phyloP scores from a whole-genome alignment of 1,139 yeast species.

The Zygosaccharomyces sapae region DNA sequence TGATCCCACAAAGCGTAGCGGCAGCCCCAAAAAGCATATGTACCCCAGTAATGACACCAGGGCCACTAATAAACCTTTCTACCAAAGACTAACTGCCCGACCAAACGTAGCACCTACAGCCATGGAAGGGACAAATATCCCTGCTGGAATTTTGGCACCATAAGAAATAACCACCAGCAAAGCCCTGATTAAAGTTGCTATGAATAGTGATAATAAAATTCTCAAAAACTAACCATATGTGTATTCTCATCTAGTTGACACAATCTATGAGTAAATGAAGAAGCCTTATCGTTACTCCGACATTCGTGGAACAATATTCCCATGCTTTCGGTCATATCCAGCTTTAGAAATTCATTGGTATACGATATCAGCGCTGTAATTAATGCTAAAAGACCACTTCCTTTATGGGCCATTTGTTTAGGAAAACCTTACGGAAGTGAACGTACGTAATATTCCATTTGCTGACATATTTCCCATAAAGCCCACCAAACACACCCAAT shows the following conservation, averaged over 20 bases:
- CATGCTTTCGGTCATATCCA: conserved; percentile 97
- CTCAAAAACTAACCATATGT: conserved; percentile 24
- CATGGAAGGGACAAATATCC: conserved; percentile 94
- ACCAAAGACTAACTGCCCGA: conserved; percentile 66
- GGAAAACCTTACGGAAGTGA: conserved; percentile 67
- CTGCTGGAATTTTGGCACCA: conserved; percentile 92
- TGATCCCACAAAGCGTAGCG: conserved; percentile 89
- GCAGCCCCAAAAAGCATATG: conserved; percentile 97
- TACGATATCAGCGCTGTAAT: conserved; percentile 76
- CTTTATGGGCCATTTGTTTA: conserved; percentile 45
- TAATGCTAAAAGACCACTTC: conserved; percentile 69
- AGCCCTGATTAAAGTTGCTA: conserved; percentile 73
- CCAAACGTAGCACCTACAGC: conserved; percentile 96
- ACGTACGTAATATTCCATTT: conserved; percentile 75
- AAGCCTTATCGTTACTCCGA: conserved; percentile 37
- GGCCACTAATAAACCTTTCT: conserved; percentile 44
- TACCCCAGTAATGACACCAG: conserved; percentile 81
- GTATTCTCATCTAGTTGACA: conserved; percentile 47
- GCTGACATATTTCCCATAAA: conserved; percentile 80
- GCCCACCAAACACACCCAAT: conserved; percentile 86
- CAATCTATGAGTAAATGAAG: conserved; percentile 44
- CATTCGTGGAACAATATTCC: conserved; percentile 86
- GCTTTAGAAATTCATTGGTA: conserved; percentile 70
- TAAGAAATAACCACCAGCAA: conserved; percentile 75
- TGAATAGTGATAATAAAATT: conserved; percentile 48